Percentiles rank a stretch among this genome's conserved stretches.
Conservation (phyloP, 2,329 filamentous ascomycete species). For the Calcarisporium arbuscula region DNA sequence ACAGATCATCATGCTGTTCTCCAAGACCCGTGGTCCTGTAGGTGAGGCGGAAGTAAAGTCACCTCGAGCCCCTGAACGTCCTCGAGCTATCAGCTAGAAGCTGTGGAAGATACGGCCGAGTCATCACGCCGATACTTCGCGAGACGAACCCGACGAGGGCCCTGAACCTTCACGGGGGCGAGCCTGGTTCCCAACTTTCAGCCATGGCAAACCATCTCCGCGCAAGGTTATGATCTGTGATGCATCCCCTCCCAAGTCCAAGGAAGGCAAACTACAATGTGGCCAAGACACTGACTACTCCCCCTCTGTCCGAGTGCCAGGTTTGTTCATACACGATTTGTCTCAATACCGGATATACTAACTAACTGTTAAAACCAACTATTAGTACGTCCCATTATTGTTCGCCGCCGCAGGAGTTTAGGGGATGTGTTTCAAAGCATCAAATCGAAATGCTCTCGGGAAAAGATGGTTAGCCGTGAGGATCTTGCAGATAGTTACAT, state of each 20-base stretch:
- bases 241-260: no score
- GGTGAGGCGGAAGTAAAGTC: no score
- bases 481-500: constrained; percentile 1
- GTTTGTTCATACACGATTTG: no score
- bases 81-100: constrained; percentile 18
- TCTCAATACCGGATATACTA: no score
- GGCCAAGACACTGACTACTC: no score
- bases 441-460: constrained; percentile 19
- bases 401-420: constrained; percentile 20
- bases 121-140: constrained; percentile 4
- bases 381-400: constrained; percentile 1
- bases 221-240: no score
- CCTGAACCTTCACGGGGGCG: constrained; percentile 4
- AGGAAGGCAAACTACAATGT: no score
- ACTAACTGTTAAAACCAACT: not conserved
- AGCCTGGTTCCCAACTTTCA: constrained; percentile 15
- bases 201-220: no score
- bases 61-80: no score
- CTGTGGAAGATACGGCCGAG: constrained; percentile 19
- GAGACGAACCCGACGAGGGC: constrained; percentile 4
- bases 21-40: constrained; percentile 12
- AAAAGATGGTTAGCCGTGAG: constrained; percentile 12
- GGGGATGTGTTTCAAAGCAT: constrained; percentile 22
- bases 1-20: constrained; percentile 17
- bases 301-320: no score